A percentile compares a stretch with the other conserved stretches of the same genome.
Evolutionary conservation across 306 rosid species (phyloP).

Genomic region (Phaseolus lunatus): DNA sequence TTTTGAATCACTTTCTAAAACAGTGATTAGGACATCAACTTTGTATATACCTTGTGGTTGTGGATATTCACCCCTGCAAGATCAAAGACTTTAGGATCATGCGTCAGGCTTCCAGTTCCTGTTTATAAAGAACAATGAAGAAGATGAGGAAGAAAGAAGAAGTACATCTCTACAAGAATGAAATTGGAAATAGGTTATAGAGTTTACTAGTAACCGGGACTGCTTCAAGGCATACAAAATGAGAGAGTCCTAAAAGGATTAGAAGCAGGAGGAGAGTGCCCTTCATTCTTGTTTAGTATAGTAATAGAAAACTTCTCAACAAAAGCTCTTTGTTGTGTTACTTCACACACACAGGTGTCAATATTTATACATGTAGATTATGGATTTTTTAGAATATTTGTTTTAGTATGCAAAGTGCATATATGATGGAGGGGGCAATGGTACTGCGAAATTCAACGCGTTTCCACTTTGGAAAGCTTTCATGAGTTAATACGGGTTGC

Average conservation of each 20-base stretch:
- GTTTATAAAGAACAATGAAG: conserved; percentile 10
- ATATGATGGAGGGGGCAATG: conserved; percentile 33
- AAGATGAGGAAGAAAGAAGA: conserved; percentile 1
- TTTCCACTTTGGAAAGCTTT: conserved; percentile 41
- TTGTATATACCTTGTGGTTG: conserved; percentile 41
- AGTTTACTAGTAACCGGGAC: conserved; percentile 74
- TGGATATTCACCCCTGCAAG: conserved; percentile 45
- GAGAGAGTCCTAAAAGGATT: conserved; percentile 61
- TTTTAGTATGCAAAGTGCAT: conserved; percentile 22
- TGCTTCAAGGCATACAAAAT: conserved; percentile 62
- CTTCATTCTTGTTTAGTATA: conserved; percentile 49
- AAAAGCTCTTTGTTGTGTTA: conserved; percentile 40
- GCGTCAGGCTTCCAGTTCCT: conserved; percentile 71
- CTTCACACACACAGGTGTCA: conserved; percentile 32
- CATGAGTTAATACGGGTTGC: conserved; percentile 22
- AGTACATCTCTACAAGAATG: background rate
- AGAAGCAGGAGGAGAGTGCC: conserved; percentile 53
- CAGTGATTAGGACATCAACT: background rate
- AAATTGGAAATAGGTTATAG: background rate
- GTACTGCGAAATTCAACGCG: conserved; percentile 51
- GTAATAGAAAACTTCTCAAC: background rate
- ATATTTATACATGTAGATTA: conserved; percentile 51
- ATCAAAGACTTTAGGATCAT: conserved; percentile 45
- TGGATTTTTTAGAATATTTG: conserved; percentile 37
- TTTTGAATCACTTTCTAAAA: background rate